Evolutionary conservation across 1,284 basidiomycete species (phyloP), one percentile per base, ranked within the genome.

Genomic region (Hemileia vastatrix): DNA sequence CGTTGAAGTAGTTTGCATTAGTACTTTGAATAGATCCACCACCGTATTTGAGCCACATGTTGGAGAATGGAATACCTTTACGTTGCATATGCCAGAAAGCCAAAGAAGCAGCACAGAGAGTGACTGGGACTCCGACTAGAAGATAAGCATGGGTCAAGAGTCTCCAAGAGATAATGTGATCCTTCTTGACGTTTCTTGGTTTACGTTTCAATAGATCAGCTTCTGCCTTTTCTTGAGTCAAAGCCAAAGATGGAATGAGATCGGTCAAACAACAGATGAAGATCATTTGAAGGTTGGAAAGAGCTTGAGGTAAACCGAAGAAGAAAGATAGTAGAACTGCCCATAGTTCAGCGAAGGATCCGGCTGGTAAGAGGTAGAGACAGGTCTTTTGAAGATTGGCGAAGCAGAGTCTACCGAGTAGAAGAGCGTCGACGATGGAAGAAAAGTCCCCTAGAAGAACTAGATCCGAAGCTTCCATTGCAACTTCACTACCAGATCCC

Each of bases 131-230:
- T 11, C 84, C 82, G 19, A 85, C 71, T 74, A 85, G 84, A 4
- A 81, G 76, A 72, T 87, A 87, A 1, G 84, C 84, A 36, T 87
- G 86, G 5, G 81, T 65, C 53, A 86, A 78, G 49, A 86, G 78
- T 13, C 77, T 77, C 71, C 72, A 75, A 68, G 80, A 73, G 53
- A 78, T 77, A 44, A 81, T 72, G 47, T 77, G 76, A 64, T 81
- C 80, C 65, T 74, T 78, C 67, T 79, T 82, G 21, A 81, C 79
- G 64, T 86, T 81, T 36, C 87, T 79, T 0, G 86, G 86, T 64
- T 82, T 82, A 49, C 85, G 81, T 8, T 79, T 71, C 59, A 87
- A 79, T 1, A 81, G 71, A 19, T 77, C 70, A 1, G 79, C 77
- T 74, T 85, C 84, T 6, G 83, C 81, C 65, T 81, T 78, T 68